A percentile compares a stretch with the other conserved stretches of the same genome.
phyloP scores from a whole-genome alignment of 805 yeast genomes.

The Candida yuanshanica region DNA sequence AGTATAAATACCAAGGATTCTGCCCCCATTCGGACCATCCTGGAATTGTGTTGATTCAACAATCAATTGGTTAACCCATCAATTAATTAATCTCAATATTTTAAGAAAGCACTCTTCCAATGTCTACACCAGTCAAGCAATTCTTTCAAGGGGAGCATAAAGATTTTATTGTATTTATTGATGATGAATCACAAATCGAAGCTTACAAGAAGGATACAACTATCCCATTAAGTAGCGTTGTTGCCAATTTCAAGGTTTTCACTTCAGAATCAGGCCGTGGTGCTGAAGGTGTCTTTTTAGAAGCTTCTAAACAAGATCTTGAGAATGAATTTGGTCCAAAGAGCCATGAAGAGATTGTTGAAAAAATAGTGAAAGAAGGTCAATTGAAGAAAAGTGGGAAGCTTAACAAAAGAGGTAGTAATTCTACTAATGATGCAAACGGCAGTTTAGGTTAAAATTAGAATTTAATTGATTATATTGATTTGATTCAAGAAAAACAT shows the following conservation, averaged over 20 bases:
- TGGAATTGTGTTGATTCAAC: no score
- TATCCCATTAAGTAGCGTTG: conserved; percentile 53
- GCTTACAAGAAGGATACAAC: conserved; percentile 45
- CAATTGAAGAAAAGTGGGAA: conserved; percentile 35
- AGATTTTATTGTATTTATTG: conserved; percentile 65
- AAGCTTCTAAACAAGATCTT: conserved; percentile 62
- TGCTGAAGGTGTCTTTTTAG: conserved; percentile 62
- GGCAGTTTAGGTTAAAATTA: conserved; percentile 25
- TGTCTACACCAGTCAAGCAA: conserved; percentile 38
- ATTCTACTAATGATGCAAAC: conserved; percentile 42
- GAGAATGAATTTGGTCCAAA: conserved; percentile 64
- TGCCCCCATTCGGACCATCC: no score
- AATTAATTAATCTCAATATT: no score
- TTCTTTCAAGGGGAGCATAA: conserved; percentile 59
- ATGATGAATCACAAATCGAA: conserved; percentile 42
- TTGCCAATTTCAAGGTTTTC: conserved; percentile 62
- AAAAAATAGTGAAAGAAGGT: conserved; percentile 57
- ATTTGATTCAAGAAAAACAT: no score
- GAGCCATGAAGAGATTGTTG: conserved; percentile 48
- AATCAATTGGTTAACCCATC: neutral
- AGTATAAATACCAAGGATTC: neutral
- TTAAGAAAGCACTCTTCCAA: no score
- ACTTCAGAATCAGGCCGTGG: conserved; percentile 57
- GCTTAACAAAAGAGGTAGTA: conserved; percentile 24
- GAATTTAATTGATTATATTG: no score